Evolutionary conservation across 441 rosid genomes (phyloP).

Genomic region (Erysimum pusillum): DNA sequence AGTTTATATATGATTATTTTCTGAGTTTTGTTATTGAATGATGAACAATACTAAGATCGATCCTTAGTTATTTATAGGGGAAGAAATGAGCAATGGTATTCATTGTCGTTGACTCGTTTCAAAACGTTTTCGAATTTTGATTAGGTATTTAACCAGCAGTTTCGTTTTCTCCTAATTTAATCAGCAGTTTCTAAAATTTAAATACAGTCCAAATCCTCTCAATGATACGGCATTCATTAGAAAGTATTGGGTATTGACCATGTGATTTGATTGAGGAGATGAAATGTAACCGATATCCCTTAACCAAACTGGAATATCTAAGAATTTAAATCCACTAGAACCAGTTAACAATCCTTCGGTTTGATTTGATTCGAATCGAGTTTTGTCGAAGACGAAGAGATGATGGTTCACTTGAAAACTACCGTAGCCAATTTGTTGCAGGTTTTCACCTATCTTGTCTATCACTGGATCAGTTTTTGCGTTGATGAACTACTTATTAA

Average conservation of each 20-base stretch:
- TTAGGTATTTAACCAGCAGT: constrained; percentile 2
- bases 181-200: neutral
- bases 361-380: neutral
- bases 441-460: neutral
- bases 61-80: neutral
- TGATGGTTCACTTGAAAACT: too few relatives aligned
- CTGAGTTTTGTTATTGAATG: neutral
- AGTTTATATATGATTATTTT: neutral
- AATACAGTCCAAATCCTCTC: neutral
- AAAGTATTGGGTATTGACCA: neutral
- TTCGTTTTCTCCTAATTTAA: constrained; percentile 11
- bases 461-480: neutral
- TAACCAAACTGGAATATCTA: neutral
- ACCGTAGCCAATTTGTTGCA: neutral
- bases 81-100: neutral
- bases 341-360: neutral
- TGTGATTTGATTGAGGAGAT: neutral
- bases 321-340: neutral
- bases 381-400: too few relatives aligned
- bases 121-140: neutral
- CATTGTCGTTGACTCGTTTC: too few relatives aligned
- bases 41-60: neutral
- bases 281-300: neutral
- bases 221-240: neutral
- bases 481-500: neutral